Conservation (phyloP, 2,329 filamentous ascomycete genomes). For the Thelonectria discophora region DNA sequence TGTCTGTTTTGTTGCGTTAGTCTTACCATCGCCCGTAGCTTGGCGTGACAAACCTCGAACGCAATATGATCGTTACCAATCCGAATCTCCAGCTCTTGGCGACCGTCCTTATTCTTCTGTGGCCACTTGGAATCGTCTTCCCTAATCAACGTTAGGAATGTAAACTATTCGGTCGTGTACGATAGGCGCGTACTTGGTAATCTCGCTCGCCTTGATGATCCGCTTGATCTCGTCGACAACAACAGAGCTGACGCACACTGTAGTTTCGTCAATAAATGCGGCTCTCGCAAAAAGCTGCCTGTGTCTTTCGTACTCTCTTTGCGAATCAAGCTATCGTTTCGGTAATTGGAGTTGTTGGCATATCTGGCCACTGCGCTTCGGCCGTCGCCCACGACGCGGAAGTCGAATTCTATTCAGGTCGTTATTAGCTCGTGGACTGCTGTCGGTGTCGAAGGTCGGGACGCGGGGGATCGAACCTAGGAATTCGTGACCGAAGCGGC, state of each 20-base stretch:
- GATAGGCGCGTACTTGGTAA: slow-evolving; percentile 79
- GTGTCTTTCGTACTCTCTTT: slow-evolving; percentile 87
- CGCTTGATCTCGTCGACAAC: slow-evolving; percentile 95
- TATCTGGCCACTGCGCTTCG: slow-evolving; percentile 94
- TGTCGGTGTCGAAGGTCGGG: background rate
- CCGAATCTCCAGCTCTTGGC: slow-evolving; percentile 95
- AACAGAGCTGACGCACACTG: slow-evolving; percentile 95
- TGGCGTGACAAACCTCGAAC: slow-evolving; percentile 76
- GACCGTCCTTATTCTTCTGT: slow-evolving; percentile 98
- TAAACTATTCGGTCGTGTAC: slow-evolving; percentile 6
- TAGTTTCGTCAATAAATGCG: slow-evolving; percentile 27
- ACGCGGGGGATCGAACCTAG: slow-evolving; percentile 68
- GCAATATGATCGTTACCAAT: slow-evolving; percentile 96
- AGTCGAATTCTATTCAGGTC: slow-evolving; percentile 84
- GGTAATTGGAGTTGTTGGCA: slow-evolving; percentile 99
- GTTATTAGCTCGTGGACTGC: slow-evolving; percentile 15
- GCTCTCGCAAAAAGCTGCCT: background rate
- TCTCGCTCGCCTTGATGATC: slow-evolving; percentile 96
- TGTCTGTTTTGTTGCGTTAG: slow-evolving; percentile 66
- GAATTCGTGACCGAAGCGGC: slow-evolving; percentile 97
- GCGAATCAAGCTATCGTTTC: slow-evolving; percentile 96
- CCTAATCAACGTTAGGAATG: slow-evolving; percentile 56
- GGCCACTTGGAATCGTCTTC: slow-evolving; percentile 99
- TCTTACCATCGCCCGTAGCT: background rate
- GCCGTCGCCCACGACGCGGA: slow-evolving; percentile 90